A percentile compares a stretch with the other conserved stretches of the same genome.
Conservation (phyloP, 768 basidiomycete species). For the Mycena olivaceomarginata region DNA sequence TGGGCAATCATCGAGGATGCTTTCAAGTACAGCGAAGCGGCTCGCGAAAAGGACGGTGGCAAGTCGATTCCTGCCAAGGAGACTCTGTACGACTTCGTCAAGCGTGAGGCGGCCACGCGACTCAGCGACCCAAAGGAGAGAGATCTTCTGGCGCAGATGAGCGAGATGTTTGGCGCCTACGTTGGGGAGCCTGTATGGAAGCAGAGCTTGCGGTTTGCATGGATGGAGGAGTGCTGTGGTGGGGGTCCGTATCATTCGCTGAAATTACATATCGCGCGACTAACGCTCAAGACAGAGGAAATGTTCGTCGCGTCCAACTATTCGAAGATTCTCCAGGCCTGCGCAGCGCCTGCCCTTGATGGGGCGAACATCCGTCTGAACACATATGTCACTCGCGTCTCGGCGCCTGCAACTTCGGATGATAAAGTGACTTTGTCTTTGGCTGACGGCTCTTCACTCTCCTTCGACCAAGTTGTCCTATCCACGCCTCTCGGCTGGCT, state of each 20-base stretch:
- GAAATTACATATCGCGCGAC: neutral
- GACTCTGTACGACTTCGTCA: slow-evolving; percentile 43
- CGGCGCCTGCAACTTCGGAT: slow-evolving; percentile 30
- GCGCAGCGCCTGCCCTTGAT: slow-evolving; percentile 36
- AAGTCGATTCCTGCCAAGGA: slow-evolving; percentile 37
- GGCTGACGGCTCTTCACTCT: slow-evolving; percentile 39
- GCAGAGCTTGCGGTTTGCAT: slow-evolving; percentile 46
- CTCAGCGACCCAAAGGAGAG: slow-evolving; percentile 40
- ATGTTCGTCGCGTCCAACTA: slow-evolving; percentile 47
- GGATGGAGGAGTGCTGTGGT: slow-evolving; percentile 48
- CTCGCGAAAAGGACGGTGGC: slow-evolving; percentile 37
- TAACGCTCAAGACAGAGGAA: slow-evolving; percentile 37
- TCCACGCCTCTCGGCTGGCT: slow-evolving; percentile 47
- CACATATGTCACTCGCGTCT: slow-evolving; percentile 39
- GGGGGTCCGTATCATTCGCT: slow-evolving; percentile 39
- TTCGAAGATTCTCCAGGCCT: slow-evolving; percentile 40
- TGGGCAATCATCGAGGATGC: slow-evolving; percentile 47
- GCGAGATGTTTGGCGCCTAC: slow-evolving; percentile 47
- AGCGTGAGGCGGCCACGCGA: slow-evolving; percentile 36
- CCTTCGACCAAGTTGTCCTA: slow-evolving; percentile 44
- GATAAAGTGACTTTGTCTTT: slow-evolving; percentile 36
- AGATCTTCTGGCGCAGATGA: slow-evolving; percentile 42
- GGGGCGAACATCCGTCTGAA: slow-evolving; percentile 39
- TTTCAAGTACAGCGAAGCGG: slow-evolving; percentile 41
- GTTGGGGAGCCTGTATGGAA: slow-evolving; percentile 47